Conservation (phyloP, 305 asterid genomes). For the Fraxinus platypoda region DNA sequence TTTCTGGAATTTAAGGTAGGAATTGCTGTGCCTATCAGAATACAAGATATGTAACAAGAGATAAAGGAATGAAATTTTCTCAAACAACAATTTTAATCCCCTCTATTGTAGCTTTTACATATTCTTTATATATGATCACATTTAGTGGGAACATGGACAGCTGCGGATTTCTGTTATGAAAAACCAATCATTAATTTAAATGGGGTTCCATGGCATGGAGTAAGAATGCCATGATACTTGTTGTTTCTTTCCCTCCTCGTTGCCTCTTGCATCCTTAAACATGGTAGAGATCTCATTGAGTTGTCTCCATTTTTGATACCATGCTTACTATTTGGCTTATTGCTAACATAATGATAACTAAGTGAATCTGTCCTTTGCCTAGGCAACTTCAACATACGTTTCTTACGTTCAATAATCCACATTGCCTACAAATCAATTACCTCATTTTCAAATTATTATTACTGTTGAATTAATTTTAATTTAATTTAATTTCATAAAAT, state of each 20-base stretch:
- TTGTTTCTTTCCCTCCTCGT: background rate
- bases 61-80: background rate
- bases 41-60: background rate
- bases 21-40: background rate
- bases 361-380: background rate
- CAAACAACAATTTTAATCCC: background rate
- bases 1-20: background rate
- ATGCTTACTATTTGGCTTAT: background rate
- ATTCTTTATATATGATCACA: background rate
- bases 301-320: background rate
- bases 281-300: background rate
- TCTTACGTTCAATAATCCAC: background rate
- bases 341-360: background rate
- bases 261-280: background rate
- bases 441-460: background rate
- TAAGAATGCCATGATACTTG: background rate
- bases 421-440: background rate
- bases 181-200: background rate
- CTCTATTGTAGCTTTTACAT: background rate
- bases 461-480: background rate
- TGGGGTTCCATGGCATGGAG: background rate
- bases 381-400: background rate
- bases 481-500: background rate
- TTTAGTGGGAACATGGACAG: background rate
- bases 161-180: background rate